Conservation (phyloP, 2,329 filamentous ascomycete genomes). For the Diplodia intermedia region DNA sequence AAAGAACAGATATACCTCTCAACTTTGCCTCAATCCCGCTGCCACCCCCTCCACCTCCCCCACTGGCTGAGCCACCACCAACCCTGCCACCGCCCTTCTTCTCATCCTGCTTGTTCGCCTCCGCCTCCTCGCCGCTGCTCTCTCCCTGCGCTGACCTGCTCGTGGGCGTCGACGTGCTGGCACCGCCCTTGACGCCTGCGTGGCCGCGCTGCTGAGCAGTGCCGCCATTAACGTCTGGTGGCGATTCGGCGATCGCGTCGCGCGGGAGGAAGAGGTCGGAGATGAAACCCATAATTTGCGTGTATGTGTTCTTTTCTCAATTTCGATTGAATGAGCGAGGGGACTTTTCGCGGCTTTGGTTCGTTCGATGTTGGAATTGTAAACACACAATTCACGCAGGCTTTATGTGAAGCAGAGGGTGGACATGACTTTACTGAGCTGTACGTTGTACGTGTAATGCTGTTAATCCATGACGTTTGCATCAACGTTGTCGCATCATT, state of each 20-base stretch:
- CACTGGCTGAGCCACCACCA: neutral
- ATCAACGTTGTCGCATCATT: conserved; percentile 20
- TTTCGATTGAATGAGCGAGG: neutral
- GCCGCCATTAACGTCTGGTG: neutral
- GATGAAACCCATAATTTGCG: neutral
- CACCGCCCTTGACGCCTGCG: conserved; percentile 1
- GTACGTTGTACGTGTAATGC: neutral
- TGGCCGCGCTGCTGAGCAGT: conserved; percentile 11
- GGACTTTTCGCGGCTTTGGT: neutral
- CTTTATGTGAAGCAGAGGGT: too few relatives aligned
- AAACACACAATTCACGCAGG: too few relatives aligned
- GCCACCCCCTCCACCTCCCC: neutral
- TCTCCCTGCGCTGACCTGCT: neutral
- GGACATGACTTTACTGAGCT: too few relatives aligned
- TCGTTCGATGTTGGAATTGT: neutral
- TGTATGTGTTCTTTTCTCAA: neutral
- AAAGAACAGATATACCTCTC: neutral
- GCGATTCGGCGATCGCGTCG: neutral
- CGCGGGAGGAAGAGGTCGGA: neutral
- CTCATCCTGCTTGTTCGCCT: neutral
- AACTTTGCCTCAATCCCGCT: conserved; percentile 4
- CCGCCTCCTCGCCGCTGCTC: conserved; percentile 3
- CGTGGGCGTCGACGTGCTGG: neutral
- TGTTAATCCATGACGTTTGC: neutral
- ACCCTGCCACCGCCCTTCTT: neutral